Conservation (phyloP, 129 eudicot genomes). For the Flaveria robusta region DNA sequence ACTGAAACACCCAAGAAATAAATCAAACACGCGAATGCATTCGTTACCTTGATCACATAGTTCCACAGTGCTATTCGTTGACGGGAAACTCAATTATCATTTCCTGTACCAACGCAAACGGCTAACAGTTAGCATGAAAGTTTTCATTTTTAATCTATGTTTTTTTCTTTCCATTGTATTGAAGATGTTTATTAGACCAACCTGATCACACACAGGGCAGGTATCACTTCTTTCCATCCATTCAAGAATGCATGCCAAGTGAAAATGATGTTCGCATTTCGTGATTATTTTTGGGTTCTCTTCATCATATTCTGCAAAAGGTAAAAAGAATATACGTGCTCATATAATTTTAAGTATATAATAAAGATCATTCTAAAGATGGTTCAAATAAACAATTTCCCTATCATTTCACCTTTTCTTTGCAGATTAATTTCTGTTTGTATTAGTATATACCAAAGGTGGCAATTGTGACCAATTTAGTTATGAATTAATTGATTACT, state of each 20-base stretch:
- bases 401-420: background rate
- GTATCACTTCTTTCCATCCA: constrained; percentile 99
- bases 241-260: constrained; percentile 87
- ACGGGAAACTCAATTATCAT: constrained; percentile 55
- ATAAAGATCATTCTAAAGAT: background rate
- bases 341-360: background rate
- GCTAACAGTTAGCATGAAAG: constrained; percentile 1
- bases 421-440: background rate
- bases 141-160: background rate
- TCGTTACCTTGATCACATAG: constrained; percentile 19
- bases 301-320: constrained; percentile 74
- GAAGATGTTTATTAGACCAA: constrained; percentile 17
- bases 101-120: constrained; percentile 54
- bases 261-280: constrained; percentile 94
- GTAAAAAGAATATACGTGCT: background rate
- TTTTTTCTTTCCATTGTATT: background rate
- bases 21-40: constrained; percentile 32
- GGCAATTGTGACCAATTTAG: background rate
- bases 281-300: constrained; percentile 90
- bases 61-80: constrained; percentile 41
- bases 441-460: background rate
- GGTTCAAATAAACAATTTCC: background rate
- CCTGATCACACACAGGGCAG: constrained; percentile 97
- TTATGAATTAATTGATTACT: background rate
- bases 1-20: constrained; percentile 20